Percentiles rank a stretch among this genome's conserved stretches.
Conservation (phyloP, 2,329 filamentous ascomycete genomes). For the Whalleya microplaca region DNA sequence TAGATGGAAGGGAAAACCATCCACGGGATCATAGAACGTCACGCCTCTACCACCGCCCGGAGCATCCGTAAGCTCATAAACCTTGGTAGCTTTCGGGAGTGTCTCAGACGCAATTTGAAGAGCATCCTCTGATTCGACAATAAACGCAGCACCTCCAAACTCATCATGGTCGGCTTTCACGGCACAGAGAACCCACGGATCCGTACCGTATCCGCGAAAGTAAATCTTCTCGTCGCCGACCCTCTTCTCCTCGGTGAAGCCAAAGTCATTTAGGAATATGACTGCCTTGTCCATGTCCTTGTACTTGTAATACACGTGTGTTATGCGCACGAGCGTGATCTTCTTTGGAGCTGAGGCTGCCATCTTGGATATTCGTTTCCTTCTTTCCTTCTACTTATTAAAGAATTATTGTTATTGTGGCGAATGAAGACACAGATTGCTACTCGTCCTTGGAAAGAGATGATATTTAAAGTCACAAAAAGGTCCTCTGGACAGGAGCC, state of each 20-base stretch:
- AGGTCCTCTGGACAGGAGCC: background rate
- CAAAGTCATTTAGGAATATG: conserved; percentile 53
- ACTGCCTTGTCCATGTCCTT: conserved; percentile 45
- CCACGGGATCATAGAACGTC: conserved; percentile 55
- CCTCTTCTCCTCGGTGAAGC: conserved; percentile 46
- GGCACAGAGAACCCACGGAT: conserved; percentile 63
- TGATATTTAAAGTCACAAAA: background rate
- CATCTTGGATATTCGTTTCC: conserved; percentile 25
- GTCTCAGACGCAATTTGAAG: conserved; percentile 52
- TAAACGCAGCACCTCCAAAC: conserved; percentile 62
- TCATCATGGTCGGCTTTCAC: conserved; percentile 49
- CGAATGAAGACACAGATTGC: background rate
- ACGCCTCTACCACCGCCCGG: conserved; percentile 59
- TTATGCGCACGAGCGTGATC: conserved; percentile 38
- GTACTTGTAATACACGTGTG: conserved; percentile 55
- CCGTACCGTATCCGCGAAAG: conserved; percentile 63
- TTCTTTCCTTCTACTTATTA: background rate
- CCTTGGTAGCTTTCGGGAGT: conserved; percentile 50
- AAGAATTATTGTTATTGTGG: background rate
- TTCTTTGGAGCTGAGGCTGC: conserved; percentile 27
- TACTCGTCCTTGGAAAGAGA: background rate
- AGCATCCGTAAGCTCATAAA: conserved; percentile 52
- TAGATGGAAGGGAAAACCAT: conserved; percentile 61
- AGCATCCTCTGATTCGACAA: conserved; percentile 59
- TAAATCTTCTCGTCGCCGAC: conserved; percentile 51